Evolutionary conservation across 148 eudicot genomes (phyloP).

Genomic region (Suaeda aralocaspica): DNA sequence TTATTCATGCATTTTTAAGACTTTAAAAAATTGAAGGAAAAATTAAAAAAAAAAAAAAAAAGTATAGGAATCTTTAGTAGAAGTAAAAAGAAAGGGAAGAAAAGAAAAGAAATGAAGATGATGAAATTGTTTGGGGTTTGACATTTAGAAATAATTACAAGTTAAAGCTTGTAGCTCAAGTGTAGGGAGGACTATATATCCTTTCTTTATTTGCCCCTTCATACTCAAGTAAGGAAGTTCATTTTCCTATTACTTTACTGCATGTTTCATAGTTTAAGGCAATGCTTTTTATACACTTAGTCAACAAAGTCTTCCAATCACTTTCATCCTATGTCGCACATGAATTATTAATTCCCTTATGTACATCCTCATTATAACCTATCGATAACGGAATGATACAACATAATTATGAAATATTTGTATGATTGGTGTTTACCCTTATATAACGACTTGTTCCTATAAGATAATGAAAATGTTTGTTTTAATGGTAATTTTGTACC

Average conservation of each 20-base stretch:
- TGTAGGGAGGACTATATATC: neutral
- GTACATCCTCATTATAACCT: no score
- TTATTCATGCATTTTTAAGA: neutral
- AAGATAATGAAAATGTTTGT: no score
- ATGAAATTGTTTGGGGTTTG: neutral
- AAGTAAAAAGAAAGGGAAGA: neutral
- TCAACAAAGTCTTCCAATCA: no score
- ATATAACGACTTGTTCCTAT: no score
- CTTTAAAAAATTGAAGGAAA: neutral
- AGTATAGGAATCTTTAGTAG: neutral
- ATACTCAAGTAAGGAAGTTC: constrained; percentile 6
- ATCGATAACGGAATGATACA: no score
- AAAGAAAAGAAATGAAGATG: neutral
- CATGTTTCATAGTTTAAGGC: neutral
- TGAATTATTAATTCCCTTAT: no score
- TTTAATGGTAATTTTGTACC: no score
- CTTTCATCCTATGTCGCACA: no score
- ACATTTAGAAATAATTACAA: neutral
- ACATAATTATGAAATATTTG: no score
- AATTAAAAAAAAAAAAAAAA: neutral
- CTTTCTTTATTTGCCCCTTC: neutral
- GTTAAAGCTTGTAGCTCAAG: constrained; percentile 13
- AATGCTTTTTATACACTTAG: no score
- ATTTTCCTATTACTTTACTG: neutral
- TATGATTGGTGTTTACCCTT: no score